These are phyloP conservation scores for Vigna reflexopilosa DNA, from an alignment of 306 rosid species.

Conservation along the genomic window DNA sequence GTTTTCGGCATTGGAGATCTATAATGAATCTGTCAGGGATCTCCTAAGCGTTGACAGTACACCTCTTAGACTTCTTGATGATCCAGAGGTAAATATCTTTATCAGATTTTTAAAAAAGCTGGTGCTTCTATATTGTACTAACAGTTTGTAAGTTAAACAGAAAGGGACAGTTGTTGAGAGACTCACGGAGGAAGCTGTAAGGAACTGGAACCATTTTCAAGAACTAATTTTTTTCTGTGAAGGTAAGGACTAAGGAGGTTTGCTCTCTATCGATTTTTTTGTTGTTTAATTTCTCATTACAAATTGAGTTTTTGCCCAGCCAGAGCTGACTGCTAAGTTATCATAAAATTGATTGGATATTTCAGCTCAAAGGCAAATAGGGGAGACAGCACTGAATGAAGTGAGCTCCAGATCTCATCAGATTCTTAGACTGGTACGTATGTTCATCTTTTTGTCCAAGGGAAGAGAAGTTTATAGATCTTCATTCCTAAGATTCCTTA, in stretches of 20 bases:
- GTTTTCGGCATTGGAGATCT: slow-evolving; percentile 92
- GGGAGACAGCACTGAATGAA: slow-evolving; percentile 93
- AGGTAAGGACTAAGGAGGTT: slow-evolving; percentile 60
- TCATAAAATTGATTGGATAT: slow-evolving; percentile 24
- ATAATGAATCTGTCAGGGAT: slow-evolving; percentile 96
- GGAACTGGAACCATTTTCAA: slow-evolving; percentile 81
- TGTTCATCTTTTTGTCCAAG: slow-evolving; percentile 15
- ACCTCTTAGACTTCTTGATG: slow-evolving; percentile 94
- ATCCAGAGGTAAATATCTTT: slow-evolving; percentile 81
- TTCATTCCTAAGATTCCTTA: slow-evolving; percentile 31
- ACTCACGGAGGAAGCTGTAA: slow-evolving; percentile 81
- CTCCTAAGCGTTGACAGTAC: slow-evolving; percentile 80
- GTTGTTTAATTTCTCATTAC: slow-evolving; percentile 6
- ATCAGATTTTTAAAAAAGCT: slow-evolving; percentile 16
- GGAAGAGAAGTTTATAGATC: slow-evolving; percentile 5
- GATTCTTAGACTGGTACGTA: slow-evolving; percentile 84
- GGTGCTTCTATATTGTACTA: slow-evolving; percentile 27
- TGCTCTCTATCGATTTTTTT: slow-evolving; percentile 29
- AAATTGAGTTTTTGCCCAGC: slow-evolving; percentile 12
- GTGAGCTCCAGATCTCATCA: slow-evolving; percentile 98
- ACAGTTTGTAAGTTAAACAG: slow-evolving; percentile 57
- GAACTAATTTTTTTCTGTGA: slow-evolving; percentile 85
- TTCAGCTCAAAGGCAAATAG: slow-evolving; percentile 93
- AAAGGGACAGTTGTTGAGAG: slow-evolving; percentile 93
- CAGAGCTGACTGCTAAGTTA: slow-evolving; percentile 36